Evolutionary conservation across 768 basidiomycete genomes (phyloP), one percentile per base, ranked within the genome.

Genomic region (Hemileccinum rubropunctum): DNA sequence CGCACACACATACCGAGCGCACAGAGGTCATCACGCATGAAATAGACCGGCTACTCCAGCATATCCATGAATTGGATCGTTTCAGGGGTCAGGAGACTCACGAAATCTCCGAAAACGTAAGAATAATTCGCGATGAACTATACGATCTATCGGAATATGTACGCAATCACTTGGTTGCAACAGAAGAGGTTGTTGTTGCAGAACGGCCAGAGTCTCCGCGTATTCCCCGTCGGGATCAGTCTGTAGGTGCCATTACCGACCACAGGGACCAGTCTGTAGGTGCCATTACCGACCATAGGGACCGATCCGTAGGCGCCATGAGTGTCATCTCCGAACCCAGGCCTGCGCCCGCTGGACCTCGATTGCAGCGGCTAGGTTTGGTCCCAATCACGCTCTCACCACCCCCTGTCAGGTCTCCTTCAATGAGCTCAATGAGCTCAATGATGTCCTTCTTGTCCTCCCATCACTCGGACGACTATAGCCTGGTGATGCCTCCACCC

Each of bases 381-480:
- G 50, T 68, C 21, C 64, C 73, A 11, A 71, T 73, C 26, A 32
- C 67, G 4, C 50, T 79, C 36, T 64, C 78, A 3, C 77, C 79
- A 3, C 80, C 81, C 3, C 70, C 74, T 14, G 33, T 54, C 12
- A 65, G 73, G 14, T 65, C 73, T 12, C 64, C 71, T 4, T 76
- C 81, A 3, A 69, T 73, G 4, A 69, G 66, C 32, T 73, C 74
- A 6, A 42, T 64, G 36, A 61, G 51, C 14, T 72, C 71, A 11
- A 58, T 54, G 6, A 54, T 61, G 48, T 80, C 79, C 0, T 81
- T 74, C 60, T 56, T 81, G 42, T 78, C 78, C 4, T 81, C 79
- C 15, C 85, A 87, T 53, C 84, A 91, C 54, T 91, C 90, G 0
- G 89, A 92, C 48, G 88, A 88, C 55, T 69, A 73, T 32, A 68